Evolutionary conservation across 768 basidiomycete species (phyloP).

Genomic region (Aureoboletus auriporus): DNA sequence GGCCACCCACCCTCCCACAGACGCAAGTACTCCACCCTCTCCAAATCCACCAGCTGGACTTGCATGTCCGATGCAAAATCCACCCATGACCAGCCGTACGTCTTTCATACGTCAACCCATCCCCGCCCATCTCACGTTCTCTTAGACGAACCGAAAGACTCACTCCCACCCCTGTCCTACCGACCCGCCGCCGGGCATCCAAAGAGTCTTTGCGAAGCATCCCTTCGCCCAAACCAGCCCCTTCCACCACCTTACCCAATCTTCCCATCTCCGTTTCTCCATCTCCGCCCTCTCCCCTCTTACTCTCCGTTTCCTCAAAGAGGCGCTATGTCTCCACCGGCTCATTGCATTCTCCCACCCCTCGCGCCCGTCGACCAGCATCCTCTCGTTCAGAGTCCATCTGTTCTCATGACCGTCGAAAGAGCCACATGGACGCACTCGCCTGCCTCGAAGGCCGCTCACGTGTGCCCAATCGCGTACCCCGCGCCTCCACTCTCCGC

Average conservation of each 20-base stretch:
- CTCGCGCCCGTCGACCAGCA: slow-evolving; percentile 11
- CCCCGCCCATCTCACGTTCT: not conserved
- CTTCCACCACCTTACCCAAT: slow-evolving; percentile 48
- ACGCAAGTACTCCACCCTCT: slow-evolving; percentile 30
- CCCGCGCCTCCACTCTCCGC: slow-evolving; percentile 16
- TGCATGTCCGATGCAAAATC: slow-evolving; percentile 12
- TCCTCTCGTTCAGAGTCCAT: slow-evolving; percentile 33
- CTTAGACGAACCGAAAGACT: slow-evolving; percentile 25
- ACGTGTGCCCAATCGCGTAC: slow-evolving; percentile 17
- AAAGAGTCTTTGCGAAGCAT: slow-evolving; percentile 44
- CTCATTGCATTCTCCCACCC: slow-evolving; percentile 13
- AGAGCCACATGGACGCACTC: slow-evolving; percentile 57
- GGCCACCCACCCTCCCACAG: slow-evolving; percentile 42
- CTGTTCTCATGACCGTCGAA: slow-evolving; percentile 42
- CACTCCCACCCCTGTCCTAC: slow-evolving; percentile 9
- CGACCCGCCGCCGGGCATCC: slow-evolving; percentile 29
- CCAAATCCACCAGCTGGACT: slow-evolving; percentile 31
- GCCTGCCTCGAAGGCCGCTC: slow-evolving; percentile 60
- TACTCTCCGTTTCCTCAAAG: not conserved
- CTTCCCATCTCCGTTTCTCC: slow-evolving; percentile 20
- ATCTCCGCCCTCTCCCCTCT: not conserved
- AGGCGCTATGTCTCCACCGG: slow-evolving; percentile 17
- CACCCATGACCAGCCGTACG: slow-evolving; percentile 12
- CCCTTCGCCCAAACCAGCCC: slow-evolving; percentile 59
- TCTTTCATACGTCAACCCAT: not conserved